Conservation (phyloP, 2,329 filamentous ascomycete species). For the Fusarium begoniae region DNA sequence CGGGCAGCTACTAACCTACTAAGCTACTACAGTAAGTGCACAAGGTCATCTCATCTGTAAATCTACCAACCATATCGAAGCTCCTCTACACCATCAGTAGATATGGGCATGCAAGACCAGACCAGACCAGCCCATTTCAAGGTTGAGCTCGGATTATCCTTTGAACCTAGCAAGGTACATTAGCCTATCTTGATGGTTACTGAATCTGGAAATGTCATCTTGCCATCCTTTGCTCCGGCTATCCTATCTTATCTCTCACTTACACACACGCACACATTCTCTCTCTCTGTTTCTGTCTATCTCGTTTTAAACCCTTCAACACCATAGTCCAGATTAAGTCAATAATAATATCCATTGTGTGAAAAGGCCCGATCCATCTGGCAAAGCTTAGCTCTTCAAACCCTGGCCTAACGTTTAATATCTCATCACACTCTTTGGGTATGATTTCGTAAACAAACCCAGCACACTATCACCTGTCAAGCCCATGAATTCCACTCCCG, state of each 20-base stretch:
- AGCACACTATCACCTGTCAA: slow-evolving; percentile 12
- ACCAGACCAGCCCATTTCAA: neutral
- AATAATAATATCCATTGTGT: neutral
- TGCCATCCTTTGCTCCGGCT: neutral
- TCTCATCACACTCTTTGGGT: neutral
- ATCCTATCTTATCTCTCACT: slow-evolving; percentile 9
- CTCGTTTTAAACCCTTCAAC: neutral
- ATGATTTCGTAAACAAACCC: neutral
- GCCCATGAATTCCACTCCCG: slow-evolving; percentile 10
- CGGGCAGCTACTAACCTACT: no score
- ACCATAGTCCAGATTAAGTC: neutral
- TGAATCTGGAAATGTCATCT: slow-evolving; percentile 1
- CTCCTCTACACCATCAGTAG: slow-evolving; percentile 19
- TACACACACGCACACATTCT: neutral
- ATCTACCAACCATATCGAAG: slow-evolving; percentile 17
- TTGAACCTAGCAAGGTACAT: slow-evolving; percentile 11
- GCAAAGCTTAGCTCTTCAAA: neutral
- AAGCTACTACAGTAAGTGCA: neutral
- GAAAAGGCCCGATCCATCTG: neutral
- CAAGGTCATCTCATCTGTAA: neutral
- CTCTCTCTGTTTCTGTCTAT: neutral
- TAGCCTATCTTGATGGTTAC: slow-evolving; percentile 22
- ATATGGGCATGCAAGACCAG: neutral
- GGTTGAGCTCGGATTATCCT: slow-evolving; percentile 8
- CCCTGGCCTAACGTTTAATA: neutral